Conservation (phyloP, 805 yeast genomes). For the Lachancea thermotolerans region DNA sequence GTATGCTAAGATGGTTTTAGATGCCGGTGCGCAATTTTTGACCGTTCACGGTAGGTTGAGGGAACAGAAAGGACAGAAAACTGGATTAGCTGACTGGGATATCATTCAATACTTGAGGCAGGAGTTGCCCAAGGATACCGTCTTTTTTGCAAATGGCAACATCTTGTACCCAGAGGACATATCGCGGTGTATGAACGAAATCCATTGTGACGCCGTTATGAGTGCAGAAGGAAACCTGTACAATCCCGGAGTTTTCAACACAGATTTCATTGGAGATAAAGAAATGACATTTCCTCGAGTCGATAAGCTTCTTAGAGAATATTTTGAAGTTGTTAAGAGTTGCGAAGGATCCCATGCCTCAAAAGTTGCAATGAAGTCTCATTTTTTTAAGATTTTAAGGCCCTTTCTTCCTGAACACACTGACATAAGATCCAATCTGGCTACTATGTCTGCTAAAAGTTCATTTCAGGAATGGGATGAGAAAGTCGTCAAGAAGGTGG, state of each 20-base stretch:
- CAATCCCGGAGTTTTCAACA: conserved; percentile 81
- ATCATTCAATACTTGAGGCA: conserved; percentile 68
- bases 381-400: conserved; percentile 77
- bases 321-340: conserved; percentile 69
- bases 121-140: conserved; percentile 70
- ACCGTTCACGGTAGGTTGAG: conserved; percentile 95
- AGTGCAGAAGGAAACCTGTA: conserved; percentile 92
- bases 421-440: conserved; percentile 69
- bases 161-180: conserved; percentile 85
- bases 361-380: conserved; percentile 80
- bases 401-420: conserved; percentile 74
- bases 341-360: conserved; percentile 51
- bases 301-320: conserved; percentile 76
- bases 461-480: conserved; percentile 45
- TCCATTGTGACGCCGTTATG: conserved; percentile 88
- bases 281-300: conserved; percentile 79
- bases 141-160: conserved; percentile 91
- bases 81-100: conserved; percentile 95
- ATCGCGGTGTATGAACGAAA: conserved; percentile 53
- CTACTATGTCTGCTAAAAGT: conserved; percentile 41
- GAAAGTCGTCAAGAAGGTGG: conserved; percentile 56
- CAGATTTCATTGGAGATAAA: conserved; percentile 34
- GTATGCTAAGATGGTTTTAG: conserved; percentile 82
- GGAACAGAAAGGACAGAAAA: conserved; percentile 94
- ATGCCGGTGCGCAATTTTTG: conserved; percentile 92